Evolutionary conservation across 2,329 filamentous ascomycete species (phyloP), one percentile per base, ranked within the genome.

Genomic region (Pseudogymnoascus sp.): DNA sequence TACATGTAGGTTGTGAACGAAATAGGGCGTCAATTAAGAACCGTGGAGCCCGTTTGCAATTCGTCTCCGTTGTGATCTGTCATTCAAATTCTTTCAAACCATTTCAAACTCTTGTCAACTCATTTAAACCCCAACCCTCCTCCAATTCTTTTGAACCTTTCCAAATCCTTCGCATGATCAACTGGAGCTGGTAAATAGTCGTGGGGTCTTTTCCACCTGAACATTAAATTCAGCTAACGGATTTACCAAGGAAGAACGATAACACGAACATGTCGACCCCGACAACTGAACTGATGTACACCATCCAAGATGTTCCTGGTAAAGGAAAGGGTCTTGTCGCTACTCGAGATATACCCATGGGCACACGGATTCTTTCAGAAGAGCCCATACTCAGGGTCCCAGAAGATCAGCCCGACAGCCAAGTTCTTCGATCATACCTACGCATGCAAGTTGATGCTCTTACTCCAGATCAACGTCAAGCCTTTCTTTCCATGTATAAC

Each of bases 251-350:
- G 14, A 39, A 39, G 6, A 39, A 16, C 14, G 14, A 39, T 7
- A 39, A 8, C 39, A 40, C 7, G n/a, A 18, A 40, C n/a, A 40
- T 40, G 39, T 18, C 39, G 39, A 18, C 4, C n/a, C 7, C n/a
- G 10, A 40, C 39, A 40, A 18, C 39, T 10, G 39, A 40, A 2
- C 7, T 18, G 8, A 16, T 40, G n/a, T 40, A 40, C 39, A 5
- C 39, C n/a, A 18, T 40, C 39, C n/a, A 40, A 10, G 39, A 40
- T 18, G 7, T 40, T 40, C n/a, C 39, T 40, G 75, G 71, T 16
- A 77, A 75, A 69, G 77, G 78, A n/a, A 77, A 75, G 69, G 77
- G 78, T 6, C 70, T 80, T 5, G 65, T 79, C 59, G 76, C 77
- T 8, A 71, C 42, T 5, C 60, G 65, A 21, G 66, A 73, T 57